Evolutionary conservation across 305 asterid genomes (phyloP).

Genomic region (Fraxinus sp.): DNA sequence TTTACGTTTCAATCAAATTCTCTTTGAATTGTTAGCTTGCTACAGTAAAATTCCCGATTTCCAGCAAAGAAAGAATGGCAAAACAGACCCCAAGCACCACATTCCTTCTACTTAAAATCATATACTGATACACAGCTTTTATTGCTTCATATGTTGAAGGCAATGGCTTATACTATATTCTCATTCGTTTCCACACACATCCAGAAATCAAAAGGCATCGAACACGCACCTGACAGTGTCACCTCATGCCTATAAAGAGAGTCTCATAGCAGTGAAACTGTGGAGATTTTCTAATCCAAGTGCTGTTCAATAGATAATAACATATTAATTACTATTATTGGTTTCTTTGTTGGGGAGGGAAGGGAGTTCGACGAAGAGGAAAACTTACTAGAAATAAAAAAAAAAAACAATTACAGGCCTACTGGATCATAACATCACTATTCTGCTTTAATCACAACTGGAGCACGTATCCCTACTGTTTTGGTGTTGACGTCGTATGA

Average conservation of each 20-base stretch:
- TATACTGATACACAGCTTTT: background rate
- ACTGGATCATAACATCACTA: conserved; percentile 27
- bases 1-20: too few relatives aligned
- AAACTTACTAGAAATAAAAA: conserved; percentile 3
- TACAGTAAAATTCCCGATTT: too few relatives aligned
- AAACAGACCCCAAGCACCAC: background rate
- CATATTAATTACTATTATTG: background rate
- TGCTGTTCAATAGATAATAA: conserved; percentile 15
- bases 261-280: conserved; percentile 1
- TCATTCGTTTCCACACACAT: background rate
- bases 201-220: conserved; percentile 8
- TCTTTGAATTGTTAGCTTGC: too few relatives aligned
- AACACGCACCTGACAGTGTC: conserved; percentile 3
- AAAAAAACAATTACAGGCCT: background rate
- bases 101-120: background rate
- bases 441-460: conserved; percentile 36
- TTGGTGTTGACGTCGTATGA: conserved; percentile 48
- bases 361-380: background rate
- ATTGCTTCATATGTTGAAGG: background rate
- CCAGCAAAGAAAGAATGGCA: background rate
- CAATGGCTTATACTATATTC: background rate
- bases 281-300: conserved; percentile 10
- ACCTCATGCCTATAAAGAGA: conserved; percentile 9
- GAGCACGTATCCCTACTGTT: conserved; percentile 39
- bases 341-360: background rate